Base-by-base conservation (phyloP, 2,329 filamentous ascomycete species). In the Podosphaera xanthii region DNA sequence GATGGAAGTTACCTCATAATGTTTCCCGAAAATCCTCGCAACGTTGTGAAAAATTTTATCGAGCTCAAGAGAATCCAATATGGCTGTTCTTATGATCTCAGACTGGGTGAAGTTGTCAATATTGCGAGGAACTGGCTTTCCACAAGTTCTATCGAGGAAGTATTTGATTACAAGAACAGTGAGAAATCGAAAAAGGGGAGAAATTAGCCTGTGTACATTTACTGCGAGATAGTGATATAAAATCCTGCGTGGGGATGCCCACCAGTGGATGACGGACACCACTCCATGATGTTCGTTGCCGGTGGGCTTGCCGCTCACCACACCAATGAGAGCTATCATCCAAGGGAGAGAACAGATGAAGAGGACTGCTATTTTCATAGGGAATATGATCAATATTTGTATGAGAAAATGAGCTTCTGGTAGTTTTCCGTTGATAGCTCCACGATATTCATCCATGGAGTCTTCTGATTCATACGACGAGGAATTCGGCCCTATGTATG, bases 401-500 rank as follows among this genome's bases (percentile, higher is more conserved):
- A 77, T 68, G 0, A 72, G 61, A 71, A 74, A 75, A 65, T 78
- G 76, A 1, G 74, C 67, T 53, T 70, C 66, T 40, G 74, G 71
- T 1, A 53, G n/a, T 10, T 42, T 42, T n/a, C 38, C 12, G 34
- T 57, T 48, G 6, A 38, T 57, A 7, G 8, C 4, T 5, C 55
- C n/a, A 31, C 40, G 48, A 8, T 46, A 36, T 34, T 57, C 31
- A 63, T 78, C 75, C 9, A 71, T 69, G 1, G 72, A 72, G 61
- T 76, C 75, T 31, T 71, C 65, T 33, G 74, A 67, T 63, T 80
- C 78, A 75, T 77, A 79, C 64, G 76, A 79, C 0, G 77, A 79
- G 0, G 77, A 78, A 66, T 79, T 80, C 6, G 75, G 72, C 0
- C 78, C 77, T 34, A 81, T 74, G 67, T 75, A 79, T 2, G 73